Base-by-base conservation (phyloP, 441 rosid species). In the Codiaeum variegatum region DNA sequence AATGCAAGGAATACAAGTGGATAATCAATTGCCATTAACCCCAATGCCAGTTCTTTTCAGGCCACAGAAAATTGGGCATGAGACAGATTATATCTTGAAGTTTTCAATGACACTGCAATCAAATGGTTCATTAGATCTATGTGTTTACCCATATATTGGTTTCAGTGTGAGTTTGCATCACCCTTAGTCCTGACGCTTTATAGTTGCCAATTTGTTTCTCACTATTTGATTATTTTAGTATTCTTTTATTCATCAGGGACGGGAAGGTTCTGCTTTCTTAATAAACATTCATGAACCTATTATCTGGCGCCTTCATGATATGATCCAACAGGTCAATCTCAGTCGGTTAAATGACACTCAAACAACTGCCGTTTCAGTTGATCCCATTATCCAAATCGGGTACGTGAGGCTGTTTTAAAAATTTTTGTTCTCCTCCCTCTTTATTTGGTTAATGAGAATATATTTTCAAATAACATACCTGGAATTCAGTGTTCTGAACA, bases 281-380 rank as follows among this genome's bases (percentile, higher is more conserved):
- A 85, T 93, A 72, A 95, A 88, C 83, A 87, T 95, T 78, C 99
- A 95, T 65, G 98, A 95, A 77, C 99, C 98, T 58, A 90, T 95
- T 75, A 93, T 95, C 73, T 95, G 99, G 99, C 97, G 99, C 73
- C 89, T 95, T 79, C 96, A 93, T 80, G 98, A 91, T 90, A 93
- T 95, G 99, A 84, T 91, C 75, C 95, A 87, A 85, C 98, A 85
- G 82, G 85, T 90, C 84, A 93, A 89, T 82, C 77, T 91, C 42
- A 79, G 87, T 78, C 87, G 99, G 81, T 77, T 95, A 65, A 76
- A 82, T 64, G 88, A 89, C 75, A 61, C 82, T 75, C 84, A 82
- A 62, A 84, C 90, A 61, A 92, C 93, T 56, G 91, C 97, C 76
- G 99, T 91, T 76, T 89, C 99, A 65, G 97, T 93, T 78, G 99